Evolutionary conservation across 345 rosid species (phyloP), one percentile per base, ranked within the genome.

Genomic region (Excoecaria agallocha): DNA sequence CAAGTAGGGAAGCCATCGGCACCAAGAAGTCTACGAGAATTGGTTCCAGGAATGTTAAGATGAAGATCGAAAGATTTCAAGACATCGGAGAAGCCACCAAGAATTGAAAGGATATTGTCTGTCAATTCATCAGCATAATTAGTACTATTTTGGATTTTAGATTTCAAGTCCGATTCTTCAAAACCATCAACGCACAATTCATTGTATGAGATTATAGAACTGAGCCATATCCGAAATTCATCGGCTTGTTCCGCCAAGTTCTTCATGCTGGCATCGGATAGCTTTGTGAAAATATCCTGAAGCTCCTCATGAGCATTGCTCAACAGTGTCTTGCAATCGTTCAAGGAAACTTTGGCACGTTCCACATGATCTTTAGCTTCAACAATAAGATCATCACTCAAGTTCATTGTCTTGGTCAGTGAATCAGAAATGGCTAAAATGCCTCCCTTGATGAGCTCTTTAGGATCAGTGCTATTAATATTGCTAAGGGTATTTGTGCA

Each of bases 171-270:
- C 3, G 25, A 50, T 4, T 80, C 46, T 1, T 60, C 76, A 39
- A 80, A 71, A 8, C 76, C 79, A 69, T 80, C 83, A 5, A 66
- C 12, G 63, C 83, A 80, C 66, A 72, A 58, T 55, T 76, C 80
- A 25, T 72, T 74, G 57, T 80, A 80, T 1, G 74, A 38, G 10
- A 80, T 80, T 20, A 80, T 58, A 16, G 68, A 35, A 52, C 80
- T 80, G 45, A 80, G 6, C 77, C 77, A 80, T 8, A 52, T 73
- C 7, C 77, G 66, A 13, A 75, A 72, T 2, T 80, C 83, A 8
- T 66, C 77, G 0, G 76, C 52, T 0, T 64, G 71, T n/a, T 61
- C 65, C 8, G 73, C 65, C 8, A 80, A 10, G 3, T 51, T 54
- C 7, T 24, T 54, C 50, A 76, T 3, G 52, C 73, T 73, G 1